These are phyloP conservation scores for Amoebophrya sp. DNA, from an alignment of 169 alveolate species.

Conservation along the genomic window DNA sequence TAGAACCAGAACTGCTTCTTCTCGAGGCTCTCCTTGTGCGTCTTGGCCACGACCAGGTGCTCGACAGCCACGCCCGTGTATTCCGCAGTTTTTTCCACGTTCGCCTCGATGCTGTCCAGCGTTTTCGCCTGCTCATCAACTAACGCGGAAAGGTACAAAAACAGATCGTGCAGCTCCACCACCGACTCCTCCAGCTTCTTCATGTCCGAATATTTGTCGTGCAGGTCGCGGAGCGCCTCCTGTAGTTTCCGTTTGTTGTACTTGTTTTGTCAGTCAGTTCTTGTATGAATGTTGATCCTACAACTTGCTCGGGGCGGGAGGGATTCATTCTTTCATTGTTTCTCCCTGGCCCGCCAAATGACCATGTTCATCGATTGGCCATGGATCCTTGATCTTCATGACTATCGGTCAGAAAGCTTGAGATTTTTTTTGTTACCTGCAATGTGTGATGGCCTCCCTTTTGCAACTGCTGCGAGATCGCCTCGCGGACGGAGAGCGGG, in stretches of 20 bases:
- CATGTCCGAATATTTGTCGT: background rate
- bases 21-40: background rate
- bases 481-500: background rate
- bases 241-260: too few relatives aligned
- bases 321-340: too few relatives aligned
- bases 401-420: background rate
- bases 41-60: background rate
- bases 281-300: background rate
- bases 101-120: background rate
- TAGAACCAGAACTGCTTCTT: too few relatives aligned
- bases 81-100: background rate
- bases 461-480: background rate
- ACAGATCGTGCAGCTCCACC: background rate
- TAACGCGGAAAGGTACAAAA: background rate
- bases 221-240: background rate
- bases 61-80: background rate
- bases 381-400: background rate
- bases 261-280: background rate
- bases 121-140: background rate
- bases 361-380: background rate
- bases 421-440: background rate
- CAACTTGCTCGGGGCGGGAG: too few relatives aligned
- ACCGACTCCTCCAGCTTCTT: background rate
- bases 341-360: background rate
- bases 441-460: background rate